Evolutionary conservation across 306 rosid species (phyloP).

Genomic region (Begonia masoniana): DNA sequence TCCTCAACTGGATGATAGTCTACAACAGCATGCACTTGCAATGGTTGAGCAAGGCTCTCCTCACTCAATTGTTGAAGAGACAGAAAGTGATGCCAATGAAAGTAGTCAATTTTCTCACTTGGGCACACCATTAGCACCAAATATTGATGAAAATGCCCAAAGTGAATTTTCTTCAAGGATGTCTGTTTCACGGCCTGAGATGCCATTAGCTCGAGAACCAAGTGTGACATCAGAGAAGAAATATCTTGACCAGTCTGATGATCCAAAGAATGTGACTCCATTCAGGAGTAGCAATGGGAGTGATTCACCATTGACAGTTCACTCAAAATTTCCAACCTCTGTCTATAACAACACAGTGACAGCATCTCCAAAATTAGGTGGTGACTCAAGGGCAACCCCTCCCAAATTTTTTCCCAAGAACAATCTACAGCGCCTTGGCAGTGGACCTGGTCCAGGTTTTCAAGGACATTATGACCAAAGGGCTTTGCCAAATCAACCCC

Average conservation of each 20-base stretch:
- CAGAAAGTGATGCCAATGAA: slow-evolving; percentile 70
- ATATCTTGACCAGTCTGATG: slow-evolving; percentile 72
- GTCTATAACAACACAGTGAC: slow-evolving; percentile 37
- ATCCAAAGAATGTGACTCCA: slow-evolving; percentile 35
- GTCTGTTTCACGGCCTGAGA: slow-evolving; percentile 70
- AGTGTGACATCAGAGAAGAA: slow-evolving; percentile 83
- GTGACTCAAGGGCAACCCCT: slow-evolving; percentile 42
- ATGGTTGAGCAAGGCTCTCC: slow-evolving; percentile 79
- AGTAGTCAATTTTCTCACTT: slow-evolving; percentile 51
- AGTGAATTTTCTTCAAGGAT: slow-evolving; percentile 90
- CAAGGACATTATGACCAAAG: slow-evolving; percentile 77
- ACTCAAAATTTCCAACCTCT: slow-evolving; percentile 45
- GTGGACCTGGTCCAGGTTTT: slow-evolving; percentile 45
- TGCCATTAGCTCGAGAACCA: slow-evolving; percentile 62
- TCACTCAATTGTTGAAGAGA: slow-evolving; percentile 91
- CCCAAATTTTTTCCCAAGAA: slow-evolving; percentile 48
- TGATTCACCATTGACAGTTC: slow-evolving; percentile 34
- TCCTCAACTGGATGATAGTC: slow-evolving; percentile 80
- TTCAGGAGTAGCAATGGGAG: slow-evolving; percentile 43
- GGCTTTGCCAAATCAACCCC: slow-evolving; percentile 74
- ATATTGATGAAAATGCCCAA: slow-evolving; percentile 61
- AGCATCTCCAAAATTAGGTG: slow-evolving; percentile 43
- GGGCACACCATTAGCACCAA: slow-evolving; percentile 53
- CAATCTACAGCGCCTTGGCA: slow-evolving; percentile 59
- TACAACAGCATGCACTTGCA: slow-evolving; percentile 68